Evolutionary conservation across 108 stramenopile genomes (phyloP), one percentile per base, ranked within the genome.

Genomic region (Schizochytrium sp.): DNA sequence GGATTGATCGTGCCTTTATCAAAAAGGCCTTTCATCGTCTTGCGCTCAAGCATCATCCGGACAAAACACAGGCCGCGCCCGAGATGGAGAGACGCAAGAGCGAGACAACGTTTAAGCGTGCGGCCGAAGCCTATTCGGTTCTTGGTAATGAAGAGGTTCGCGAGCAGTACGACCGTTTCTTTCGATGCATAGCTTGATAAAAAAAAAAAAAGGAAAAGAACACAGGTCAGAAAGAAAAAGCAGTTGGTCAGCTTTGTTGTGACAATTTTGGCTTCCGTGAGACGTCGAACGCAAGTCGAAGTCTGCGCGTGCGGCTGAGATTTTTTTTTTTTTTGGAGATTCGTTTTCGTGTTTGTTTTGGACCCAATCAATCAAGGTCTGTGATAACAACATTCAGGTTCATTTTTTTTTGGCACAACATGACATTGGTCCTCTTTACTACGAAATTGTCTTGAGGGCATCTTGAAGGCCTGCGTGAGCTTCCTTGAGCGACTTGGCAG

Each of bases 21-120:
- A 83, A 83, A 23, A 83, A 83, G 23, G 51, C 48, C 23, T 83
- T 53, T 53, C 76, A 83, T 23, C 19, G 28, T 6, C 48, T 83
- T 14, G 76, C 76, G n/a, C 76, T 83, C 48, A 47, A 83, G 4
- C 76, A 53, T 83, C 76, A 83, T 34, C 76, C 76, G 51, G 76
- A 83, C 51, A 83, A 83, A 23, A 83, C 45, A 12, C 76, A 83
- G 51, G 45, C 45, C 6, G 51, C n/a, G 10, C 23, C 76, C 6
- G 76, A 53, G 45, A 12, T 12, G 12, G 48, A 83, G 23, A 21
- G 76, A 12, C 12, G 6, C 16, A 12, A 12, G 25, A 83, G 51
- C 25, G 76, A 83, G 51, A 83, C 51, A 12, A 47, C n/a, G 12
- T 83, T 83, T 45, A 83, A 83, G 4, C 51, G 45, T 12, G 76